Evolutionary conservation across 1,139 yeast species (phyloP).

Genomic region (Suhomyces kunorum): DNA sequence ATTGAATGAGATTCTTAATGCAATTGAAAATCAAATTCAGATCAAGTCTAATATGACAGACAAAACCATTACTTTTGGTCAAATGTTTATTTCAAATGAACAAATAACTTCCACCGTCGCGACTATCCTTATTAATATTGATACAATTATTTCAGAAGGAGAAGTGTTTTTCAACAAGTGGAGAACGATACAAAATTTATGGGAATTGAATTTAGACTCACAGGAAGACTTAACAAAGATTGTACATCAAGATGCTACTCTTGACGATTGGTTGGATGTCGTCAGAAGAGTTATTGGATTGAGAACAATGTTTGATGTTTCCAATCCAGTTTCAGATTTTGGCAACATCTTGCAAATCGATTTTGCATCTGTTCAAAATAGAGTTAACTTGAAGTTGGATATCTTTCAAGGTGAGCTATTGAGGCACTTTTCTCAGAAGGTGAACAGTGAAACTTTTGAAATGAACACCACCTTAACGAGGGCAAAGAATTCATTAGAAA

Average conservation of each 20-base stretch:
- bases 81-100: constrained; percentile 1
- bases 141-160: constrained; percentile 27
- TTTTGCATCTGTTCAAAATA: constrained; percentile 55
- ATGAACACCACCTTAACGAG: constrained; percentile 20
- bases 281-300: constrained; percentile 48
- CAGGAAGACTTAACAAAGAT: constrained; percentile 22
- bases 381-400: constrained; percentile 58
- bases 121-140: constrained; percentile 21
- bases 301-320: constrained; percentile 54
- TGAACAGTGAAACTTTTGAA: constrained; percentile 21
- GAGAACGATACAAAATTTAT: constrained; percentile 57
- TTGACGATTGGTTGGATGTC: constrained; percentile 50
- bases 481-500: constrained; percentile 22
- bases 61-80: neutral
- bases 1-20: constrained; percentile 11
- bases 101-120: constrained; percentile 2
- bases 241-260: constrained; percentile 29
- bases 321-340: constrained; percentile 34
- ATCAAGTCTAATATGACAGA: constrained; percentile 6
- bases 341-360: constrained; percentile 45
- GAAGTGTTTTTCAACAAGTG: constrained; percentile 47
- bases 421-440: constrained; percentile 41
- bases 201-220: constrained; percentile 46
- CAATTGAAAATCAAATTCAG: constrained; percentile 18
- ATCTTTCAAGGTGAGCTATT: constrained; percentile 55